Evolutionary conservation across 139 green algal species (phyloP).

Genomic region (Deuterostichococcus epilithicus): DNA sequence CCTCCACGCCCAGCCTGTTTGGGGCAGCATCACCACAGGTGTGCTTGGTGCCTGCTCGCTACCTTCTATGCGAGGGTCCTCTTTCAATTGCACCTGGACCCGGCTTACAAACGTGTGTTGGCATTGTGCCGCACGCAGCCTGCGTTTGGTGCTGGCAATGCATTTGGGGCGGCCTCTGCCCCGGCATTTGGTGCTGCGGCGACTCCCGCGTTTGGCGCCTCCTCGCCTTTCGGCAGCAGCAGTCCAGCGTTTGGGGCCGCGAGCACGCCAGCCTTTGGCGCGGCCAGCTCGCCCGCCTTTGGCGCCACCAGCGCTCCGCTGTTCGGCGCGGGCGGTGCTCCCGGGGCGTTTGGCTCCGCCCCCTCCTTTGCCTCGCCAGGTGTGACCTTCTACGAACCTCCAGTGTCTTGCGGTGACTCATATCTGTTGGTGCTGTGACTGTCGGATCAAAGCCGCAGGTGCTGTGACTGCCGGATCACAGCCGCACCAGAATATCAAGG

Average conservation of each 20-base stretch:
- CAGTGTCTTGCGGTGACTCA: neutral
- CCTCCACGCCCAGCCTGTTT: constrained; percentile 8
- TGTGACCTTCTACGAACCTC: no score
- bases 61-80: no score
- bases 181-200: constrained; percentile 37
- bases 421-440: constrained; percentile 15
- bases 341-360: constrained; percentile 19
- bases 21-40: neutral
- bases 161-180: neutral
- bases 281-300: neutral
- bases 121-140: neutral
- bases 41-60: neutral
- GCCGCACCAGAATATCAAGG: no score
- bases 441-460: no score
- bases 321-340: neutral
- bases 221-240: constrained; percentile 17
- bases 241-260: constrained; percentile 2
- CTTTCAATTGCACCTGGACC: neutral
- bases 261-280: constrained; percentile 1
- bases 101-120: neutral
- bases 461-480: no score
- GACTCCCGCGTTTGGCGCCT: constrained; percentile 37
- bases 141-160: constrained; percentile 14
- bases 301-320: neutral
- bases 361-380: neutral